A percentile compares a stretch with the other conserved stretches of the same genome.
phyloP scores from a whole-genome alignment of 768 basidiomycete genomes.

The Leccinum aurantiacum region DNA sequence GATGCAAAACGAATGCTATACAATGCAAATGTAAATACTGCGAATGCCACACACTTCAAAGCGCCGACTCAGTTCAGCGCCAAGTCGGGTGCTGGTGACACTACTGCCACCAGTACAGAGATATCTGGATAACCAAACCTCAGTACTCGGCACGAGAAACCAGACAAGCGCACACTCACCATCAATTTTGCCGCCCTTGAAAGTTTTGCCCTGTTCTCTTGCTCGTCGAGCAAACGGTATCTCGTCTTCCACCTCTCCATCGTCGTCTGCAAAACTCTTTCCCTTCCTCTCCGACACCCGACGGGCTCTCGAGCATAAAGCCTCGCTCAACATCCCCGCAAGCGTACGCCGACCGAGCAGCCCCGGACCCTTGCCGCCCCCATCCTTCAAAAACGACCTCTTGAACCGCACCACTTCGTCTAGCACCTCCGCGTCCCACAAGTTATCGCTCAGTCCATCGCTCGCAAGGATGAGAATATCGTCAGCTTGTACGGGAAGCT shows the following conservation, averaged over 20 bases:
- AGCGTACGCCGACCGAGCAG: constrained; percentile 52
- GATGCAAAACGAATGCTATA: constrained; percentile 26
- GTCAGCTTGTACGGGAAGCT: constrained; percentile 64
- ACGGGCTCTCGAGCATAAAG: constrained; percentile 75
- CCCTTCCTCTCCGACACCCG: constrained; percentile 57
- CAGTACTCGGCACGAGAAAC: not conserved
- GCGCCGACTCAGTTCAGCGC: constrained; percentile 15
- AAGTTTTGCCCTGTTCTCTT: constrained; percentile 66
- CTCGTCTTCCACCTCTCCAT: constrained; percentile 43
- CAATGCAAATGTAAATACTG: constrained; percentile 20
- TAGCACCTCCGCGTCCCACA: constrained; percentile 86
- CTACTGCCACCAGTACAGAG: constrained; percentile 64
- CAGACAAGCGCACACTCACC: constrained; percentile 44
- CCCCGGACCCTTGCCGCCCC: constrained; percentile 16
- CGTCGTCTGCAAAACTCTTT: constrained; percentile 23
- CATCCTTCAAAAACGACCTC: constrained; percentile 34
- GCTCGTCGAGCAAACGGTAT: constrained; percentile 87
- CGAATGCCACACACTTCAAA: constrained; percentile 12
- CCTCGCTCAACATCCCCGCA: constrained; percentile 74
- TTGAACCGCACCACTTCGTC: constrained; percentile 74
- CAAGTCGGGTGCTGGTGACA: constrained; percentile 45
- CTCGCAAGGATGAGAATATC: constrained; percentile 81
- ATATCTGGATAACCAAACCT: constrained; percentile 45
- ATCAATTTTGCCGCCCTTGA: constrained; percentile 83
- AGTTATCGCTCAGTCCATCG: constrained; percentile 82